phyloP scores from a whole-genome alignment of 768 basidiomycete genomes.

The Leucocoprinus sp. region DNA sequence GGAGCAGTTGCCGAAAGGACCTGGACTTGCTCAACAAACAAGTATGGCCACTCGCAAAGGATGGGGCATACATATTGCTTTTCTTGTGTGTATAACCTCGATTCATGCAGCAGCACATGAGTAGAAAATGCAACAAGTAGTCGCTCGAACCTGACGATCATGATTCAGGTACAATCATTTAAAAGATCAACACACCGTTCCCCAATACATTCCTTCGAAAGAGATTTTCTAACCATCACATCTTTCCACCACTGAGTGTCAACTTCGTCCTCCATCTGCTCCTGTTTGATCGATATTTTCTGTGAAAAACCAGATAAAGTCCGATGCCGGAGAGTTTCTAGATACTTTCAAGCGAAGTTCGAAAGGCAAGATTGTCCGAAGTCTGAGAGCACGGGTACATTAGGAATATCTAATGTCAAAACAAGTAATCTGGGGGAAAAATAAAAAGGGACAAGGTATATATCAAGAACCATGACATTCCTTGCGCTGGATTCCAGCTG shows the following conservation, averaged over 20 bases:
- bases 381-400: constrained; percentile 46
- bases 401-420: constrained; percentile 30
- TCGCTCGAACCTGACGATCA: constrained; percentile 49
- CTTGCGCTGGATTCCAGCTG: constrained; percentile 31
- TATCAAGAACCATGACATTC: constrained; percentile 19
- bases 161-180: background rate
- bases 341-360: constrained; percentile 43
- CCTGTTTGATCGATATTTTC: constrained; percentile 13
- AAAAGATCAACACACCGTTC: constrained; percentile 28
- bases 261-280: constrained; percentile 12
- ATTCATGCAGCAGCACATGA: constrained; percentile 33
- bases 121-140: constrained; percentile 44
- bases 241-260: constrained; percentile 50
- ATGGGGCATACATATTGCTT: background rate
- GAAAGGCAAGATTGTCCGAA: constrained; percentile 43
- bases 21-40: background rate
- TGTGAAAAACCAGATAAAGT: constrained; percentile 24
- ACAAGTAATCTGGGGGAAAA: background rate
- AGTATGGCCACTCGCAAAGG: background rate
- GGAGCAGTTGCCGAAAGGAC: background rate
- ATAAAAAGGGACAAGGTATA: background rate
- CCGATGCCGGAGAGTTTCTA: constrained; percentile 37
- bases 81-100: constrained; percentile 6
- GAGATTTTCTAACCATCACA: constrained; percentile 44
- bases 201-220: constrained; percentile 47